Percentiles rank a stretch among this genome's conserved stretches.
Conservation (phyloP, 768 basidiomycete species). For the Leccinum variicolor region DNA sequence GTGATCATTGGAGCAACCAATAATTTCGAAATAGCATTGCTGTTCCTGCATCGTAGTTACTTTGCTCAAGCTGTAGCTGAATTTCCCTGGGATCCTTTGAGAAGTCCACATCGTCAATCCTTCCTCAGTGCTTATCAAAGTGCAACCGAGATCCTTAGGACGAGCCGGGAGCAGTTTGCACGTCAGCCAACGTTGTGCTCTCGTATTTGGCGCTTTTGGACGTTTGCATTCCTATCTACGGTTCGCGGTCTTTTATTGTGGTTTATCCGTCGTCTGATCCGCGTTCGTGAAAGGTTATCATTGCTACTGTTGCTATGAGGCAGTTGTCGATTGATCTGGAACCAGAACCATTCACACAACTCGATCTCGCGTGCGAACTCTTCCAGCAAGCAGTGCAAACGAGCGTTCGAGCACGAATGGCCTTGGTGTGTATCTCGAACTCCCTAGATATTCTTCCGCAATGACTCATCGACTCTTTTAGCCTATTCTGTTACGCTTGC, state of each 20-base stretch:
- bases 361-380: conserved; percentile 44
- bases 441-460: neutral
- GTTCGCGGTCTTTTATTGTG: conserved; percentile 32
- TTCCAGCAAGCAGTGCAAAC: conserved; percentile 43
- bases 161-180: conserved; percentile 39
- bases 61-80: conserved; percentile 56
- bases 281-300: conserved; percentile 38
- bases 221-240: conserved; percentile 51
- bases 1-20: neutral
- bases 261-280: neutral
- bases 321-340: conserved; percentile 41
- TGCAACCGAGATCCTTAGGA: conserved; percentile 44
- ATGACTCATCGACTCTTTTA: conserved; percentile 14
- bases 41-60: conserved; percentile 55
- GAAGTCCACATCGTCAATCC: conserved; percentile 47
- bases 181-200: conserved; percentile 44
- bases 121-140: conserved; percentile 50
- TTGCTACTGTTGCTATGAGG: conserved; percentile 53
- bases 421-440: conserved; percentile 33
- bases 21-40: conserved; percentile 36
- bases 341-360: conserved; percentile 43
- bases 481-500: conserved; percentile 46
- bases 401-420: conserved; percentile 48
- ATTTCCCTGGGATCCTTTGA: conserved; percentile 44
- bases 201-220: conserved; percentile 60